Conservation (phyloP, 208 protist genomes). For the Herpetomonas tarakana region DNA sequence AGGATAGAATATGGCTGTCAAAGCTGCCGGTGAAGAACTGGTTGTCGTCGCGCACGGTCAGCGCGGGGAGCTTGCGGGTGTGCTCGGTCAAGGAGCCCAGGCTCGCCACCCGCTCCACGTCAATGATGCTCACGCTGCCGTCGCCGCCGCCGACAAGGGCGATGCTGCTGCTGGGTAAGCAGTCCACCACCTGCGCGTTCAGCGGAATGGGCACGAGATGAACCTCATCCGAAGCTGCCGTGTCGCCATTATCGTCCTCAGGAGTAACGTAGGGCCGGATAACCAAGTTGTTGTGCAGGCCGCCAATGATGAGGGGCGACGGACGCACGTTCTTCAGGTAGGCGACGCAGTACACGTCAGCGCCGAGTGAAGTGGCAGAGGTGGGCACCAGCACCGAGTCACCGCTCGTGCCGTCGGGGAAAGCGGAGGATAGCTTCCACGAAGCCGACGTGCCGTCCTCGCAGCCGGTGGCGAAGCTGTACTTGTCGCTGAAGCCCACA, state of each 20-base stretch:
- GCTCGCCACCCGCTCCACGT: conserved; percentile 24
- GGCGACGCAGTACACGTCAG: conserved; percentile 74
- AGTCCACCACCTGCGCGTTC: conserved; percentile 70
- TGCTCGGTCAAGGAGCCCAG: conserved; percentile 47
- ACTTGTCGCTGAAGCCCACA: conserved; percentile 65
- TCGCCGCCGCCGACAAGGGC: conserved; percentile 76
- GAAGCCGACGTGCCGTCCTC: conserved; percentile 64
- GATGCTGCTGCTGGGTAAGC: conserved; percentile 32
- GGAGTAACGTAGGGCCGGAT: conserved; percentile 26
- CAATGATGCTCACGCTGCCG: conserved; percentile 58
- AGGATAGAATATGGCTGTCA: conserved; percentile 77
- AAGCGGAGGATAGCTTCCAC: conserved; percentile 44
- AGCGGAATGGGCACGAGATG: conserved; percentile 44
- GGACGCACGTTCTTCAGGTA: conserved; percentile 43
- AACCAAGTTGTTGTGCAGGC: conserved; percentile 63
- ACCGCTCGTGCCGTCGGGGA: conserved; percentile 6
- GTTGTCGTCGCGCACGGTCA: conserved; percentile 63
- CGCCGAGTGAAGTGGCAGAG: conserved; percentile 48
- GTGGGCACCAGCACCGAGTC: conserved; percentile 42
- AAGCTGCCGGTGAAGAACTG: conserved; percentile 83
- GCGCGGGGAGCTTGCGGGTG: conserved; percentile 69
- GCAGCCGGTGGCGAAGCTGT: conserved; percentile 68
- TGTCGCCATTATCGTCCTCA: conserved; percentile 9
- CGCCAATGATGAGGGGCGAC: conserved; percentile 67
- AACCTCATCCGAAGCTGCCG: conserved; percentile 7